Evolutionary conservation across 768 basidiomycete genomes (phyloP).

Genomic region (Trametes elegans): DNA sequence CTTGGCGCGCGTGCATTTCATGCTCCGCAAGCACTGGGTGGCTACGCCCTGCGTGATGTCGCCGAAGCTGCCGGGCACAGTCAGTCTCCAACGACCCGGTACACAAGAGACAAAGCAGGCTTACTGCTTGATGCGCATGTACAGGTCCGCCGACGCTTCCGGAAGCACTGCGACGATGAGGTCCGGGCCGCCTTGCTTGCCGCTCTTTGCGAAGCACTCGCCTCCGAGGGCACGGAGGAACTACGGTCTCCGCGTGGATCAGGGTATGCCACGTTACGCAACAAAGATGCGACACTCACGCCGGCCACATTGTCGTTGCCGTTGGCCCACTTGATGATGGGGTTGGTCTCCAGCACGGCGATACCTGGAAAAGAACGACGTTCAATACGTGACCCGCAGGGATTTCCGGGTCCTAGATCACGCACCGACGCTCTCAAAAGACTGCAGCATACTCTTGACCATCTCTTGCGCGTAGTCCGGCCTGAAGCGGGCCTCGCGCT

Average conservation of each 20-base stretch:
- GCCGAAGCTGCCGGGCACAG: constrained; percentile 54
- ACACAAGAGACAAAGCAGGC: constrained; percentile 25
- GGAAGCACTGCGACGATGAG: constrained; percentile 71
- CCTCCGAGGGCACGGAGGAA: constrained; percentile 53
- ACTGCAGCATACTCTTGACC: constrained; percentile 48
- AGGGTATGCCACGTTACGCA: background rate
- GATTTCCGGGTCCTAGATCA: background rate
- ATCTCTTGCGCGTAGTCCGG: constrained; percentile 49
- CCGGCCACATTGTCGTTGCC: constrained; percentile 54
- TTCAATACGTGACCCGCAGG: background rate
- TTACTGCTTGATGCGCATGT: constrained; percentile 77
- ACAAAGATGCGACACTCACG: constrained; percentile 26
- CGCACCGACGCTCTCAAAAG: constrained; percentile 60
- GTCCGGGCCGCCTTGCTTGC: constrained; percentile 37
- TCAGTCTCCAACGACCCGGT: background rate
- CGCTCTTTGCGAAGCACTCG: constrained; percentile 40
- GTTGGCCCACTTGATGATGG: constrained; percentile 53
- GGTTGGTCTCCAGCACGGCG: constrained; percentile 41
- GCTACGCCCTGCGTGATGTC: constrained; percentile 70
- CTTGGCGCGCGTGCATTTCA: constrained; percentile 65
- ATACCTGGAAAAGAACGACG: constrained; percentile 50
- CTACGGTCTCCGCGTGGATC: constrained; percentile 21
- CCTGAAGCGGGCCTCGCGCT: constrained; percentile 56
- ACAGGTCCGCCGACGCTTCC: constrained; percentile 73
- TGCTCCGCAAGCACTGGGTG: constrained; percentile 73